Conservation (phyloP, 345 rosid species). For the Populus deltoides region DNA sequence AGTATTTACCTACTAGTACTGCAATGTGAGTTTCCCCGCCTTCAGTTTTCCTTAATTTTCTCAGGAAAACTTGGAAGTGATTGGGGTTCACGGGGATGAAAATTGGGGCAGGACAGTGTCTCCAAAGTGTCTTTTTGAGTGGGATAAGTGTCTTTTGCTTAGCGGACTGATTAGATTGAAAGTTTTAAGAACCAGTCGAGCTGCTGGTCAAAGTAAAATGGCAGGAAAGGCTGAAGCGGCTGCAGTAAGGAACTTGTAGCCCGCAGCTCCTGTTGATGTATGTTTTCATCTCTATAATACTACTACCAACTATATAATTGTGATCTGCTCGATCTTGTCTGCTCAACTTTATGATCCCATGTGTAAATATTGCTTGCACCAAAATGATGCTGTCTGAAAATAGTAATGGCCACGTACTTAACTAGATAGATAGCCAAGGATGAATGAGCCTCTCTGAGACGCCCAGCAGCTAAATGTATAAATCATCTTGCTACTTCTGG, state of each 20-base stretch:
- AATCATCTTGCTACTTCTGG: no score
- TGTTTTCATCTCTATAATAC: not conserved
- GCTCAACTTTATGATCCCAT: no score
- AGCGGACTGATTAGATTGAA: not conserved
- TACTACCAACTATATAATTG: not conserved
- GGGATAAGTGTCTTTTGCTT: not conserved
- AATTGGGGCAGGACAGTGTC: not conserved
- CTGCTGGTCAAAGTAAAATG: not conserved
- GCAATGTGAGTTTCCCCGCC: not conserved
- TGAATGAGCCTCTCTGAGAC: no score
- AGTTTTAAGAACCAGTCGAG: not conserved
- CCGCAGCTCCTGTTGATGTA: conserved; percentile 56
- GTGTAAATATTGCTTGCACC: no score
- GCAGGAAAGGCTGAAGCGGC: conserved; percentile 58
- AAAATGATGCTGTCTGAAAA: no score
- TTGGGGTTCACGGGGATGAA: not conserved
- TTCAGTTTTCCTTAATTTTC: conserved; percentile 20
- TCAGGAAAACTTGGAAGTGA: conserved; percentile 17
- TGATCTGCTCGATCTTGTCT: no score
- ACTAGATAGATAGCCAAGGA: no score
- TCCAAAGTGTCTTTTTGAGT: not conserved
- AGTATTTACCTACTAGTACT: no score
- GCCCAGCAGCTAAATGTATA: no score
- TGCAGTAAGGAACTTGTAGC: conserved; percentile 48
- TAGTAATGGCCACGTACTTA: no score